Percentiles rank a stretch among this genome's conserved stretches.
These are phyloP conservation scores for Hirsutella rhossiliensis DNA, from an alignment of 2,329 filamentous ascomycete genomes.

Conservation along the genomic window DNA sequence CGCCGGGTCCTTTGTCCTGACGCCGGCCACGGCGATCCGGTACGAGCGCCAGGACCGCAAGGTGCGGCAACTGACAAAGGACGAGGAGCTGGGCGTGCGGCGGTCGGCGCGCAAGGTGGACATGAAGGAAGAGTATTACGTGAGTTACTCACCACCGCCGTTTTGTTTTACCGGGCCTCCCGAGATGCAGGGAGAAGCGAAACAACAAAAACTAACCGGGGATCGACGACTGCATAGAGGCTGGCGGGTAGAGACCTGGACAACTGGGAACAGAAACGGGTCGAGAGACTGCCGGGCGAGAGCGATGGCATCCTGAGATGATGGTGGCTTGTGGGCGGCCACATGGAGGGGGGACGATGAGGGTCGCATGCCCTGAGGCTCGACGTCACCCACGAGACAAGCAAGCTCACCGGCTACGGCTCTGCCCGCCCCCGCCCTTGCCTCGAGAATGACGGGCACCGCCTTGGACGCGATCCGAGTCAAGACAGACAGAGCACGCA, in stretches of 20 bases:
- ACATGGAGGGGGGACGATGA: conserved; percentile 1
- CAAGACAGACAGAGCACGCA: neutral
- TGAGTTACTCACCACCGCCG: conserved; percentile 31
- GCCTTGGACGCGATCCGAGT: neutral
- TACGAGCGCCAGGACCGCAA: conserved; percentile 91
- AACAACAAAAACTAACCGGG: no score
- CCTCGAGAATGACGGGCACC: neutral
- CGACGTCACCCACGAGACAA: conserved; percentile 2
- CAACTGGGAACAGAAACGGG: conserved; percentile 92
- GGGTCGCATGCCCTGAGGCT: neutral
- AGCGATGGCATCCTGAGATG: conserved; percentile 63
- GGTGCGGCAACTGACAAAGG: conserved; percentile 70
- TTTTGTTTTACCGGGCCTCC: neutral
- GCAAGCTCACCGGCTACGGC: neutral
- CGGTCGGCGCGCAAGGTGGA: conserved; percentile 59
- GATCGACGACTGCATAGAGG: conserved; percentile 10
- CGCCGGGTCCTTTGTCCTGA: conserved; percentile 85
- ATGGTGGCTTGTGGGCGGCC: neutral
- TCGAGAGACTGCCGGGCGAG: conserved; percentile 81
- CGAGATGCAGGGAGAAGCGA: no score
- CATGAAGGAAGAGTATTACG: conserved; percentile 80
- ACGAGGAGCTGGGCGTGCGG: conserved; percentile 77
- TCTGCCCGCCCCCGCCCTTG: neutral
- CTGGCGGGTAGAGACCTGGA: conserved; percentile 76
- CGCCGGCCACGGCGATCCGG: conserved; percentile 81